Base-by-base conservation (phyloP, 108 stramenopile genomes). In the Fistulifera pelliculosa region DNA sequence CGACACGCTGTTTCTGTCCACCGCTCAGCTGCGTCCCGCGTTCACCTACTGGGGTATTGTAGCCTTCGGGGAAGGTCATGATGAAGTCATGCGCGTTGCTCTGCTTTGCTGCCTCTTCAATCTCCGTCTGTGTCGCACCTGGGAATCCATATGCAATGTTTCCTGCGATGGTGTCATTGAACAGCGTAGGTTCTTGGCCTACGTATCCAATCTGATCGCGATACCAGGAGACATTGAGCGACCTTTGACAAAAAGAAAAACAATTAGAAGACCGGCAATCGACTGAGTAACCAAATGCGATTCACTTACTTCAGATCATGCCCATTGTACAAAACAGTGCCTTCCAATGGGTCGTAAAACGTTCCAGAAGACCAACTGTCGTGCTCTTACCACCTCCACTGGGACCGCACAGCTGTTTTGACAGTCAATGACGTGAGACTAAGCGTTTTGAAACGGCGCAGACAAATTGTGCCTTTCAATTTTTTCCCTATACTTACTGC, bases 11-110 rank as follows among this genome's bases (percentile, higher is more conserved):
- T 45, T 78, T 79, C 43, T 87, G 85, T 10, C 80, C 82, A 18
- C 50, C 50, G 26, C 24, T 25, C 1, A 50, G 22, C 31, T 60
- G 59, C 3, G 26, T 40, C 8, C 59, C 59, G 5, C 17, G n/a
- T 11, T 42, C 56, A 38, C 87, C 81, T 12, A 89, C 90, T 23
- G 65, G 43, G 0, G 90, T 67, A 50, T 73, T 61, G 41, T 65
- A 79, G 0, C 64, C 66, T 22, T 79, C 63, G 0, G 78, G 73
- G 54, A 90, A 80, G 0, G 42, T 40, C 70, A 59, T 75, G 55
- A 95, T 89, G 60, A 93, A 90, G 52, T 89, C 81, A 70, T 95
- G 71, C 0, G 93, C 93, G 47, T 95, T 95, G 0, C 96, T 94
- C 11, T 71, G 66, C 48, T 62, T 70, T 8, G 94, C 90, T 0